These are phyloP conservation scores for Porphyrellus sp. DNA, from an alignment of 1,284 basidiomycete species.

Conservation along the genomic window DNA sequence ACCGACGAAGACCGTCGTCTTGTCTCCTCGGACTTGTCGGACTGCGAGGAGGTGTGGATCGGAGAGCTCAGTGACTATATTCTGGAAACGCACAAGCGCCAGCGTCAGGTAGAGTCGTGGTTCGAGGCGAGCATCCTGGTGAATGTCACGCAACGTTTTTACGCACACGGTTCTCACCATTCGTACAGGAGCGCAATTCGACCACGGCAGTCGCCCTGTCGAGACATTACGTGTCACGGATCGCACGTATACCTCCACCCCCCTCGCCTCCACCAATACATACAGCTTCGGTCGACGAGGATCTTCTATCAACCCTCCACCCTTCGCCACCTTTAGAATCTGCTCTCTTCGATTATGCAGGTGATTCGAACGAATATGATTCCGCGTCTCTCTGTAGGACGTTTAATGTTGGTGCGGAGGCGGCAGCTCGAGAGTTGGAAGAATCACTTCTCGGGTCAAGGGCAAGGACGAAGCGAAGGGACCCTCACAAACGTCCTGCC, in stretches of 20 bases:
- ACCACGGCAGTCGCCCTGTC: slow-evolving; percentile 58
- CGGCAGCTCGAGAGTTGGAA: slow-evolving; percentile 43
- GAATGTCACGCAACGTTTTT: slow-evolving; percentile 24
- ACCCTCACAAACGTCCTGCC: slow-evolving; percentile 46
- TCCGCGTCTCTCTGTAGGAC: slow-evolving; percentile 25
- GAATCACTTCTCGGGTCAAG: slow-evolving; percentile 39
- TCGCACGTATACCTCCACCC: slow-evolving; percentile 57
- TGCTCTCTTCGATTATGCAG: slow-evolving; percentile 31
- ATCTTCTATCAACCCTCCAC: slow-evolving; percentile 38
- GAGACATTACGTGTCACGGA: slow-evolving; percentile 59
- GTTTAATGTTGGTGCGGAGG: slow-evolving; percentile 36
- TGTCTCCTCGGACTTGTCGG: slow-evolving; percentile 71
- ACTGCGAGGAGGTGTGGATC: slow-evolving; percentile 72
- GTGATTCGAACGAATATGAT: slow-evolving; percentile 27
- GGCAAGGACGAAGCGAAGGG: slow-evolving; percentile 38
- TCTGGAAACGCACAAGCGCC: slow-evolving; percentile 66
- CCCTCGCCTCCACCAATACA: slow-evolving; percentile 44
- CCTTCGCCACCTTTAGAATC: slow-evolving; percentile 34
- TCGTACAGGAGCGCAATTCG: slow-evolving; percentile 60
- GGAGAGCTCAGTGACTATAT: slow-evolving; percentile 65
- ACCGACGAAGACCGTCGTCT: slow-evolving; percentile 49
- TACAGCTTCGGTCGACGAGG: slow-evolving; percentile 39
- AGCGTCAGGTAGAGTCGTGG: slow-evolving; percentile 65
- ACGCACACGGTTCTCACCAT: slow-evolving; percentile 8
- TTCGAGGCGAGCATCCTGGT: slow-evolving; percentile 65